These are phyloP conservation scores for Xylaria bambusicola DNA, from an alignment of 495 filamentous ascomycete genomes.

Conservation along the genomic window DNA sequence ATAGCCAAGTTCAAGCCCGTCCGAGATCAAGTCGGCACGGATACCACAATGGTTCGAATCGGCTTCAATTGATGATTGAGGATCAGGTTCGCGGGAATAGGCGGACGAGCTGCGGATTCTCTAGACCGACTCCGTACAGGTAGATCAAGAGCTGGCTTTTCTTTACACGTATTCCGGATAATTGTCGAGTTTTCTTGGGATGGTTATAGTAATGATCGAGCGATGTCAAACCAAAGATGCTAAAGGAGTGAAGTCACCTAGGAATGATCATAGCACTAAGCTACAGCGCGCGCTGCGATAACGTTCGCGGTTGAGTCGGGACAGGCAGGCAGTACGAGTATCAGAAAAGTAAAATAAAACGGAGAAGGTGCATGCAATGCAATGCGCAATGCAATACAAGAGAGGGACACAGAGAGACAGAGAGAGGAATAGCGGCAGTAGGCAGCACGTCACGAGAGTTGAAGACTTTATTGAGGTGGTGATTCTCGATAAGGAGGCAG, in stretches of 20 bases:
- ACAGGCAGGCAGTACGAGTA: background rate
- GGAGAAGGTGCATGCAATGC: too few relatives aligned
- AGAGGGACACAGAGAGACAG: too few relatives aligned
- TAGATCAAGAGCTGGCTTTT: too few relatives aligned
- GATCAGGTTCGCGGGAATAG: background rate
- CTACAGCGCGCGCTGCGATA: slow-evolving; percentile 11
- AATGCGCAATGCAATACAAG: slow-evolving; percentile 9
- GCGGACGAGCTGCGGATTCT: too few relatives aligned
- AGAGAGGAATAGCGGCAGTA: background rate
- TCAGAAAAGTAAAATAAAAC: too few relatives aligned
- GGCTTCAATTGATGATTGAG: background rate
- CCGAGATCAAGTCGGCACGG: background rate
- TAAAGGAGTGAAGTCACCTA: slow-evolving; percentile 38
- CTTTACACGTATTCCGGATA: too few relatives aligned
- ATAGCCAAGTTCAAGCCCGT: background rate
- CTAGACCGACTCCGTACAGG: too few relatives aligned
- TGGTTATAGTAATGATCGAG: background rate
- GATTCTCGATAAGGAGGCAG: slow-evolving; percentile 15
- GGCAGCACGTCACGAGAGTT: slow-evolving; percentile 9
- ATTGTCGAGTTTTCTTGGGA: too few relatives aligned
- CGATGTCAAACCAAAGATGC: slow-evolving; percentile 23
- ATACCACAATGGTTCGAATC: background rate
- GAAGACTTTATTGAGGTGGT: background rate
- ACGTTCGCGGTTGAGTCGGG: slow-evolving; percentile 1
- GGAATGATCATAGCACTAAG: slow-evolving; percentile 20